A percentile compares a stretch with the other conserved stretches of the same genome.
phyloP scores from a whole-genome alignment of 768 basidiomycete species.

The Pisolithus orientalis region DNA sequence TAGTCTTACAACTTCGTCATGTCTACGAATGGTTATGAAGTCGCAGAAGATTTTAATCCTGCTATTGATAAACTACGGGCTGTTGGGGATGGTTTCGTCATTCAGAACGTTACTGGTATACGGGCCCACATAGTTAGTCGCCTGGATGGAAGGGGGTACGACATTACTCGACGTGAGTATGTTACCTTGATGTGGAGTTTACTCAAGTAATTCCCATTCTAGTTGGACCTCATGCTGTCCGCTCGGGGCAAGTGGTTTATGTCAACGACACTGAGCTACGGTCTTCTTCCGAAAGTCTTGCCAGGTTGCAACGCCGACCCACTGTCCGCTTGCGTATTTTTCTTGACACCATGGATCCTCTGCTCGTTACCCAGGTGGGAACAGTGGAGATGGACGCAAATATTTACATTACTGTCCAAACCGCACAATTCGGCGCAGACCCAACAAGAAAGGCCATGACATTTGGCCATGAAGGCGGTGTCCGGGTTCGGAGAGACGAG shows the following conservation, averaged over 20 bases:
- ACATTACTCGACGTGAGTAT: conserved; percentile 73
- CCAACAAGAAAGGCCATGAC: conserved; percentile 34
- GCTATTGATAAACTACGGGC: conserved; percentile 56
- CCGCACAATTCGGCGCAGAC: conserved; percentile 69
- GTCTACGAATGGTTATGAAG: conserved; percentile 45
- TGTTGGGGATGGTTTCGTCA: conserved; percentile 62
- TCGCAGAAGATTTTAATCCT: conserved; percentile 67
- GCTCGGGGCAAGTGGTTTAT: conserved; percentile 76
- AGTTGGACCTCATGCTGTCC: conserved; percentile 82
- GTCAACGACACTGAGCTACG: conserved; percentile 59
- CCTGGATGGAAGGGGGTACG: conserved; percentile 80
- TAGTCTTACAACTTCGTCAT: conserved; percentile 84
- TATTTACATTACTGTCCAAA: conserved; percentile 49
- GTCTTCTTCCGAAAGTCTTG: conserved; percentile 27
- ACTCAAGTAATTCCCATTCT: conserved; percentile 2
- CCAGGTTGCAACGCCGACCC: conserved; percentile 13
- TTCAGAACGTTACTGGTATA: conserved; percentile 75
- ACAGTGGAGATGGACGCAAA: conserved; percentile 37
- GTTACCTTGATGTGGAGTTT: neutral
- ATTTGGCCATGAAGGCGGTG: conserved; percentile 47
- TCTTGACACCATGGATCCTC: conserved; percentile 44
- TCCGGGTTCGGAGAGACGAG: conserved; percentile 46
- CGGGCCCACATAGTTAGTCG: conserved; percentile 72
- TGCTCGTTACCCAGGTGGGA: conserved; percentile 34
- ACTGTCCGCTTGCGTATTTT: conserved; percentile 58